A percentile compares a stretch with the other conserved stretches of the same genome.
Conservation (phyloP, 768 basidiomycete genomes). For the Suillus bovinus region DNA sequence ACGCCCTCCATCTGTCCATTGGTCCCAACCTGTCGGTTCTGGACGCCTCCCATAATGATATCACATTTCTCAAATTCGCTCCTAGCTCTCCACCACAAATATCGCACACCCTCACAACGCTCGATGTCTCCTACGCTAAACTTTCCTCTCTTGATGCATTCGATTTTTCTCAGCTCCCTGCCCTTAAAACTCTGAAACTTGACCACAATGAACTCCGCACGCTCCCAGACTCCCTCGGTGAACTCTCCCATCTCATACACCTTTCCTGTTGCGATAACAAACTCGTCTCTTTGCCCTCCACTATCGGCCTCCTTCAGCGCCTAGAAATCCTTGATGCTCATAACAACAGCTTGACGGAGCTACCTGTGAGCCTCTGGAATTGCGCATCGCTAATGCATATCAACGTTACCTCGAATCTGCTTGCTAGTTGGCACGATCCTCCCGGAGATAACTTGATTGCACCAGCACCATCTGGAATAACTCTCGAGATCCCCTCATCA, state of each 20-base stretch:
- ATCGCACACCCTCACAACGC: conserved; percentile 62
- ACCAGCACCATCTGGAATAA: conserved; percentile 21
- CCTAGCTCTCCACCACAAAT: conserved; percentile 46
- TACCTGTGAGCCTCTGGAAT: conserved; percentile 81
- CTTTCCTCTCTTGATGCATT: conserved; percentile 80
- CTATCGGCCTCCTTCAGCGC: conserved; percentile 73
- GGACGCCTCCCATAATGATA: conserved; percentile 86
- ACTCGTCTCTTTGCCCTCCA: conserved; percentile 70
- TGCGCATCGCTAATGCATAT: conserved; percentile 71
- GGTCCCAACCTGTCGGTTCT: conserved; percentile 63
- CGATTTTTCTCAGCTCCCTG: conserved; percentile 69
- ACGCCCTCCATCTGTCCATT: conserved; percentile 76
- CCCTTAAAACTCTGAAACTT: conserved; percentile 70
- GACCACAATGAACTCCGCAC: conserved; percentile 86
- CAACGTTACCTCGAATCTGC: conserved; percentile 87
- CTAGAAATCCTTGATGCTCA: conserved; percentile 83
- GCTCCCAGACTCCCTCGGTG: conserved; percentile 82
- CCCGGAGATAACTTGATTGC: conserved; percentile 37
- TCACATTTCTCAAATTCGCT: conserved; percentile 71
- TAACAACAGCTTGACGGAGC: conserved; percentile 81
- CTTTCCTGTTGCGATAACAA: conserved; percentile 93
- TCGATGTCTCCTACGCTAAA: conserved; percentile 88
- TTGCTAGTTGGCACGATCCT: conserved; percentile 72
- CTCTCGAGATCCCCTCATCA: conserved; percentile 21
- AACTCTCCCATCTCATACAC: conserved; percentile 64